phyloP scores from a whole-genome alignment of 495 filamentous ascomycete genomes.

The Elasticomyces elasticus region DNA sequence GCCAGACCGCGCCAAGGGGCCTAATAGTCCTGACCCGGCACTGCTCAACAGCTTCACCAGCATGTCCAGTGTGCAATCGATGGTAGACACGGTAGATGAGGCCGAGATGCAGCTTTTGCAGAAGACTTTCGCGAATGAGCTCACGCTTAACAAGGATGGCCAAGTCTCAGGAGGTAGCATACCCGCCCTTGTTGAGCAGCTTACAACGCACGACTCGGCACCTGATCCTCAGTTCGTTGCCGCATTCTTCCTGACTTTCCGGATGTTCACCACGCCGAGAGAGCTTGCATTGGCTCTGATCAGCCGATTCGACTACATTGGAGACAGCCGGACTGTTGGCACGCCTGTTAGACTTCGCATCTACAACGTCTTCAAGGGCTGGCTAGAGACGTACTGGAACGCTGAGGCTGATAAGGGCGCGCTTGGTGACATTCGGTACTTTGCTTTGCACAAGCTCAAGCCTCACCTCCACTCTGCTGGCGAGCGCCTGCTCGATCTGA shows the following conservation, averaged over 20 bases:
- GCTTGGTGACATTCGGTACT: constrained; percentile 61
- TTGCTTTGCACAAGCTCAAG: constrained; percentile 64
- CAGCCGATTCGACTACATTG: constrained; percentile 86
- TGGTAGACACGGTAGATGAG: constrained; percentile 59
- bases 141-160: constrained; percentile 88
- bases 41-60: constrained; percentile 33
- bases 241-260: constrained; percentile 94
- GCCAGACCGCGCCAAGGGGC: constrained; percentile 52
- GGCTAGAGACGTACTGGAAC: constrained; percentile 95
- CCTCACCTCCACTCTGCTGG: constrained; percentile 63
- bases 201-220: constrained; percentile 87
- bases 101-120: constrained; percentile 71
- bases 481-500: constrained; percentile 65
- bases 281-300: constrained; percentile 73
- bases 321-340: constrained; percentile 60
- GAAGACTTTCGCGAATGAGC: constrained; percentile 80
- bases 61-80: constrained; percentile 29
- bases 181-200: constrained; percentile 79
- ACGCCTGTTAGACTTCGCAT: constrained; percentile 78
- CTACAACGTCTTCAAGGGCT: constrained; percentile 94
- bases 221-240: constrained; percentile 89
- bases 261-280: constrained; percentile 76
- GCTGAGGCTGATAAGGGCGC: constrained; percentile 66
- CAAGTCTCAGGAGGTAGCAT: constrained; percentile 90
- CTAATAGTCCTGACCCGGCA: constrained; percentile 20